phyloP scores from a whole-genome alignment of 1,284 basidiomycete genomes.

The Tilletia walkeri region DNA sequence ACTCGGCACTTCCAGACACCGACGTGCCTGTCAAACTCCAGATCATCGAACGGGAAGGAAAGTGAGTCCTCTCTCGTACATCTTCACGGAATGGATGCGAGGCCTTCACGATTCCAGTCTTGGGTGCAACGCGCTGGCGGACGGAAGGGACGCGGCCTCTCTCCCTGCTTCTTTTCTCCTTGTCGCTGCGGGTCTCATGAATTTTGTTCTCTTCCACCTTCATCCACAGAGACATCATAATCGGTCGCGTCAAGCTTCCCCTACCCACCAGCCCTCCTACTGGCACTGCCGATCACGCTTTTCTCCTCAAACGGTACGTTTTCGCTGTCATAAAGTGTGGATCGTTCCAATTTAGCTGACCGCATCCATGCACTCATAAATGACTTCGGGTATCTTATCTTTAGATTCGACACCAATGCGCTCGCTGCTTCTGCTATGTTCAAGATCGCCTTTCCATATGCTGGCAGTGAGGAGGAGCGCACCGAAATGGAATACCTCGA shows the following conservation, averaged over 20 bases:
- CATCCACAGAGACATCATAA: conserved; percentile 67
- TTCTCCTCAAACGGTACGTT: conserved; percentile 37
- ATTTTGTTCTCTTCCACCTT: background rate
- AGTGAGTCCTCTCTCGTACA: conserved; percentile 38
- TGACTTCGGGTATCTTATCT: conserved; percentile 63
- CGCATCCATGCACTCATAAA: background rate
- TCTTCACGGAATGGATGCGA: no score
- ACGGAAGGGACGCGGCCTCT: no score
- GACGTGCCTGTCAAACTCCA: conserved; percentile 70
- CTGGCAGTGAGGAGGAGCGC: conserved; percentile 75
- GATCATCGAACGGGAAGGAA: conserved; percentile 74
- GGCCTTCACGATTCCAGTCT: no score
- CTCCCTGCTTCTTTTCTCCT: no score
- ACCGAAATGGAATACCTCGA: conserved; percentile 80
- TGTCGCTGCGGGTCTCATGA: no score
- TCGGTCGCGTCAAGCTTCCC: conserved; percentile 88
- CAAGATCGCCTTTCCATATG: conserved; percentile 88
- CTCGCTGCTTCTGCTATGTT: conserved; percentile 97
- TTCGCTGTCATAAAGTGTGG: background rate
- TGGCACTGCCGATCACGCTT: conserved; percentile 30
- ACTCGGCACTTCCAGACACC: conserved; percentile 44
- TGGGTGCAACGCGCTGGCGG: no score
- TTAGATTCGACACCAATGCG: conserved; percentile 91
- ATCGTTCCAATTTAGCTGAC: background rate
- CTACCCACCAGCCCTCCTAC: conserved; percentile 60